phyloP scores from a whole-genome alignment of 495 filamentous ascomycete species.

The Podospora conica region DNA sequence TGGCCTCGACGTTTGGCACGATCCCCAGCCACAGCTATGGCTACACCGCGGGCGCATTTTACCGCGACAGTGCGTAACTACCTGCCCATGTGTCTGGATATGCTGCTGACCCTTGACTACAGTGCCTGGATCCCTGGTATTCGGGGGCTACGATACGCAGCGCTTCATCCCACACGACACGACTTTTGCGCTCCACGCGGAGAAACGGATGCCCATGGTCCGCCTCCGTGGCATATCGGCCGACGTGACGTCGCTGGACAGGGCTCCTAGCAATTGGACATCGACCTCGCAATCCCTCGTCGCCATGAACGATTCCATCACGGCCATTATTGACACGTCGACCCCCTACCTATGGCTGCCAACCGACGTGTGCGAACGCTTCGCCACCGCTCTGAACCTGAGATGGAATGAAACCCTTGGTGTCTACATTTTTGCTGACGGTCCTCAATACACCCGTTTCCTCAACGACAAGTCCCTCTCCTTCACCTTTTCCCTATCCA shows the following conservation, averaged over 20 bases:
- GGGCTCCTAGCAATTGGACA: slow-evolving; percentile 38
- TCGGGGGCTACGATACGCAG: slow-evolving; percentile 59
- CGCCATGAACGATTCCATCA: slow-evolving; percentile 40
- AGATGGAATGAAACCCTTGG: slow-evolving; percentile 47
- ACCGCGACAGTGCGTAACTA: slow-evolving; percentile 39
- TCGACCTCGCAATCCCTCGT: slow-evolving; percentile 34
- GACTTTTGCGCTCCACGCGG: slow-evolving; percentile 47
- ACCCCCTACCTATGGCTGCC: slow-evolving; percentile 67
- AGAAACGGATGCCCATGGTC: slow-evolving; percentile 43
- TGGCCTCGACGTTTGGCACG: slow-evolving; percentile 44
- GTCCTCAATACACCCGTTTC: slow-evolving; percentile 29
- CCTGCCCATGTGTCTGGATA: not conserved
- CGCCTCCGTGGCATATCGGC: slow-evolving; percentile 51
- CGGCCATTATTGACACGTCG: slow-evolving; percentile 57
- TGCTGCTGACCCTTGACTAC: slow-evolving; percentile 18
- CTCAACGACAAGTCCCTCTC: slow-evolving; percentile 40
- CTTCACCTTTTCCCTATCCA: slow-evolving; percentile 55
- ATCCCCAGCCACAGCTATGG: slow-evolving; percentile 61
- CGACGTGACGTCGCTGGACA: slow-evolving; percentile 33
- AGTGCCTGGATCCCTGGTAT: slow-evolving; percentile 47
- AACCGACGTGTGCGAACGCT: slow-evolving; percentile 51
- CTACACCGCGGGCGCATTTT: slow-evolving; percentile 61
- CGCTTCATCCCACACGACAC: slow-evolving; percentile 51
- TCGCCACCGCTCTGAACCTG: slow-evolving; percentile 54
- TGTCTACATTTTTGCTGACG: slow-evolving; percentile 36